These are phyloP conservation scores for Trypanosoma platydactyli DNA, from an alignment of 208 protist species.

Conservation along the genomic window DNA sequence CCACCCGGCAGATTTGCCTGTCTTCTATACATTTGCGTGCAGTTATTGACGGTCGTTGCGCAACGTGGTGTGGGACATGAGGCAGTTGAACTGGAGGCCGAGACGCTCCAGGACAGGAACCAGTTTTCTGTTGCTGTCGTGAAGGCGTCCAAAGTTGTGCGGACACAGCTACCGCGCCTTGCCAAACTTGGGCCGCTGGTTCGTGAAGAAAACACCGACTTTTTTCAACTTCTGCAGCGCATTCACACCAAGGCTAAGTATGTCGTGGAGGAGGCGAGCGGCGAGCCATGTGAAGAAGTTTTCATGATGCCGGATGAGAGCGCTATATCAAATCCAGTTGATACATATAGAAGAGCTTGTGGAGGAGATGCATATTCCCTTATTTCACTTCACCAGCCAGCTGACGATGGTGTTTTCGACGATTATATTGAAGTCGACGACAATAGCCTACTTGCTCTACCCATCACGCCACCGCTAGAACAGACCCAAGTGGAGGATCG, in stretches of 20 bases:
- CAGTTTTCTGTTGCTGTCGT: constrained; percentile 70
- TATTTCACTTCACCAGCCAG: constrained; percentile 57
- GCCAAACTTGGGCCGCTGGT: constrained; percentile 50
- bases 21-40: constrained; percentile 82
- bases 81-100: constrained; percentile 62
- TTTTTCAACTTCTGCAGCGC: constrained; percentile 67
- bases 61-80: constrained; percentile 50
- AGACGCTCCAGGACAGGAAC: constrained; percentile 66
- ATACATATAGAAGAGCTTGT: background rate
- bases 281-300: constrained; percentile 39
- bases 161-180: constrained; percentile 58
- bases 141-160: constrained; percentile 61
- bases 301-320: constrained; percentile 26
- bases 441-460: background rate
- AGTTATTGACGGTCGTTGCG: constrained; percentile 71
- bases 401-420: constrained; percentile 76
- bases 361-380: constrained; percentile 35
- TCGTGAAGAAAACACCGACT: constrained; percentile 58
- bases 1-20: constrained; percentile 80
- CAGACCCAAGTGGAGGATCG: background rate
- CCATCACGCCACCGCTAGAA: background rate
- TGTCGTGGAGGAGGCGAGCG: constrained; percentile 47
- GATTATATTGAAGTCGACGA: constrained; percentile 24
- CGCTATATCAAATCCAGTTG: background rate
- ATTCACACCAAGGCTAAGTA: constrained; percentile 54